Base-by-base conservation (phyloP, 78 protist species). In the Dictyostelium purpureum region DNA sequence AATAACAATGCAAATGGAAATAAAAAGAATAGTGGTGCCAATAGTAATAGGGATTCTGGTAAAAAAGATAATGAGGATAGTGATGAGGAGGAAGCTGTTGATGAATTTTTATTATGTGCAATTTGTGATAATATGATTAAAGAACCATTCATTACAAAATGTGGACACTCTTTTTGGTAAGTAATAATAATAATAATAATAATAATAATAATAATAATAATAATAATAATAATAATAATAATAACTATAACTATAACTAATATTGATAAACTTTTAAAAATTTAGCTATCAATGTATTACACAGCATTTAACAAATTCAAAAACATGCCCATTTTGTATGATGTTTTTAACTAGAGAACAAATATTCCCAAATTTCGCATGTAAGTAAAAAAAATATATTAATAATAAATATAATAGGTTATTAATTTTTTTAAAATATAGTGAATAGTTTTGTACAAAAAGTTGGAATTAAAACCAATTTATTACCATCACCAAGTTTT, bases 301-400 rank as follows among this genome's bases (percentile, higher is more conserved):
- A 24, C 7, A 9, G 1, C 94, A 81, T 24, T 77, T 89, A 26
- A 33, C 52, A 6, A 77, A 77, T 11, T 43, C 65, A n/a, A 18
- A 40, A 11, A 57, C 88, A 33, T 89, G 94, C 24, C 94, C 94
- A 26, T 16, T 73, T 7, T 89, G 94, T 61, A 69, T 61, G 79
- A 18, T 21, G 6, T 80, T 47, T 59, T 18, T 89, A 18, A 61
- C 94, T n/a, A 42, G 88, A 45, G 94, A 89, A 4, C 83, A 77
- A 43, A 78, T 89, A 11, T 81, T 89, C 40, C 94, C 94, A 42
- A 89, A 89, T 28, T 89, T 89, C 61, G 88, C 88, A 31, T 80
- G 94, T 88, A 75, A 38, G 71, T 79, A 12, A 40, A 43, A n/a
- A n/a, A n/a, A n/a, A n/a, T n/a, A n/a, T n/a, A n/a, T n/a, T n/a